A percentile compares a stretch with the other conserved stretches of the same genome.
Evolutionary conservation across 2,329 filamentous ascomycete species (phyloP).

Genomic region (Neofusicoccum sp.): DNA sequence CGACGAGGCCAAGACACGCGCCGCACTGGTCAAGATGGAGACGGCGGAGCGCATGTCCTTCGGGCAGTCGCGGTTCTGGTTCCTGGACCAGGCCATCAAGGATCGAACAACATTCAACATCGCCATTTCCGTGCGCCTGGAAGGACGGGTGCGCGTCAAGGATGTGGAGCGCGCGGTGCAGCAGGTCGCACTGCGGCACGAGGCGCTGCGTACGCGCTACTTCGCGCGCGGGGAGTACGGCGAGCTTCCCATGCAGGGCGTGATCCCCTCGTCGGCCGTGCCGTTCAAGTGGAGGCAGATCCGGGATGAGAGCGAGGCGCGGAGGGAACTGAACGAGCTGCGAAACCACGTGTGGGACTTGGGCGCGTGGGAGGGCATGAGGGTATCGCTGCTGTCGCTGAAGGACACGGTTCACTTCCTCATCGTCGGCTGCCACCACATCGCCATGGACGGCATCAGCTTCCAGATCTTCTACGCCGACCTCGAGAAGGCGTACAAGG

Average conservation of each 20-base stretch:
- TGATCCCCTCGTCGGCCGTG: too few species aligned
- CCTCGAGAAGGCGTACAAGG: conserved; percentile 26
- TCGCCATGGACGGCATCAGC: conserved; percentile 37
- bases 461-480: conserved; percentile 30
- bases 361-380: conserved; percentile 28
- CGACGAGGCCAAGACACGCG: too few species aligned
- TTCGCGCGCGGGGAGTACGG: neutral
- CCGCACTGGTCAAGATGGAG: too few species aligned
- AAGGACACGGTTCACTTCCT: conserved; percentile 23
- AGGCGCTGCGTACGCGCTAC: conserved; percentile 27
- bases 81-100: conserved; percentile 28
- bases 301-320: too few species aligned
- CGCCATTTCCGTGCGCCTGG: conserved; percentile 24
- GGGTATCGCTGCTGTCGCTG: conserved; percentile 26
- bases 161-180: conserved; percentile 23
- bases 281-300: too few species aligned
- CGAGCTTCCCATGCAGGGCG: too few species aligned
- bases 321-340: conserved; percentile 5
- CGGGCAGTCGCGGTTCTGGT: conserved; percentile 29
- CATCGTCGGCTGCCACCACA: conserved; percentile 38
- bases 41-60: too few species aligned
- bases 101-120: conserved; percentile 29
- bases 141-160: conserved; percentile 24
- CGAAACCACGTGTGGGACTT: conserved; percentile 27
- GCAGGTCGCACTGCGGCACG: conserved; percentile 26